Conservation (phyloP, 192 early-diverging fungal genomes). For the Backusella australiensis region DNA sequence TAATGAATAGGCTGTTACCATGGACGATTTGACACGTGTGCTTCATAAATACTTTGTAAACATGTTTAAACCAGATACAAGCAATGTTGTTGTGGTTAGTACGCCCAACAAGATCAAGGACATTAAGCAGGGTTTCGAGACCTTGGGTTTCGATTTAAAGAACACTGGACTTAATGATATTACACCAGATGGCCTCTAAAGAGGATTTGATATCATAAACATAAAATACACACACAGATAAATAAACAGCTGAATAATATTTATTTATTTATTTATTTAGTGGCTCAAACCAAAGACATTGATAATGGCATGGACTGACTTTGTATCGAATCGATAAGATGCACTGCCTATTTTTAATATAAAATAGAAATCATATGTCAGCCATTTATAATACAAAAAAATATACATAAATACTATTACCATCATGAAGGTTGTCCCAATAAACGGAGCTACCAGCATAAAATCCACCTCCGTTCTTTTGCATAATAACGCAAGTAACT, state of each 20-base stretch:
- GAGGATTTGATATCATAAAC: neutral
- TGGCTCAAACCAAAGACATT: slow-evolving; percentile 70
- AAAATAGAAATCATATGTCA: neutral
- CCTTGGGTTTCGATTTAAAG: slow-evolving; percentile 45
- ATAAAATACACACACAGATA: neutral
- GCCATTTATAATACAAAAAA: neutral
- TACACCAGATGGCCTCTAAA: slow-evolving; percentile 1
- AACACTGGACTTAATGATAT: slow-evolving; percentile 48
- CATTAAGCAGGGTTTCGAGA: slow-evolving; percentile 48
- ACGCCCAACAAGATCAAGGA: slow-evolving; percentile 51
- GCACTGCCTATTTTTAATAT: slow-evolving; percentile 51
- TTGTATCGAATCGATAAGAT: slow-evolving; percentile 75
- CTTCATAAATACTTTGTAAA: slow-evolving; percentile 50
- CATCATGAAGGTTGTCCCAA: slow-evolving; percentile 75
- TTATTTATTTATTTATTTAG: neutral
- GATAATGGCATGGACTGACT: slow-evolving; percentile 77
- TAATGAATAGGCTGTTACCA: slow-evolving; percentile 31
- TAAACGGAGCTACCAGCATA: slow-evolving; percentile 71
- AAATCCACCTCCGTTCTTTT: slow-evolving; percentile 78
- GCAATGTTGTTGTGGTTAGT: slow-evolving; percentile 50
- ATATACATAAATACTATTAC: slow-evolving; percentile 32
- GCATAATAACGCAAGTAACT: slow-evolving; percentile 81
- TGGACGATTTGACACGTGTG: slow-evolving; percentile 45
- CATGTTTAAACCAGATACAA: slow-evolving; percentile 46
- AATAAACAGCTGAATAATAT: neutral